A percentile compares a stretch with the other conserved stretches of the same genome.
Evolutionary conservation across 192 early-diverging fungal genomes (phyloP).

Genomic region (Backusella mclennaniae): DNA sequence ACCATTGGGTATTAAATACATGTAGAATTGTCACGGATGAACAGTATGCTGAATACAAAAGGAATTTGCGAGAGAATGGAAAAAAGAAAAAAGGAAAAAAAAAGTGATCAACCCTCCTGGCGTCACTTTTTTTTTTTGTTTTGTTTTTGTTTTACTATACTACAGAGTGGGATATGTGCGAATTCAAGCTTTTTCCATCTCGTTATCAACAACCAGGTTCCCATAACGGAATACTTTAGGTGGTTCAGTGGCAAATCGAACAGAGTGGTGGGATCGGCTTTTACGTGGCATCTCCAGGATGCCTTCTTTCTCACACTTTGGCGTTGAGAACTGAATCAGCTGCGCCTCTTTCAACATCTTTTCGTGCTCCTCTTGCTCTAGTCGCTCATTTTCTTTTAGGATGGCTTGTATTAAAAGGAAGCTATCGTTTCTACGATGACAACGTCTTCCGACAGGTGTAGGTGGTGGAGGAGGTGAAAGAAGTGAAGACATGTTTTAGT

Average conservation of each 20-base stretch:
- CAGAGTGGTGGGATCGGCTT: conserved; percentile 13
- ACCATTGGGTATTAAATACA: not conserved
- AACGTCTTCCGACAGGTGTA: not conserved
- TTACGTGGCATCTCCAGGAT: conserved; percentile 9
- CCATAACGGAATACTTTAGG: conserved; percentile 17
- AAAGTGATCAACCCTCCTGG: not conserved
- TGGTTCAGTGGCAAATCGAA: conserved; percentile 23
- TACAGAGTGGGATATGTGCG: not conserved
- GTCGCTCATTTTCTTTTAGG: not conserved
- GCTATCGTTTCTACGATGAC: conserved; percentile 10
- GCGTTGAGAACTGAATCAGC: not conserved
- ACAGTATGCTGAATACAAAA: not conserved
- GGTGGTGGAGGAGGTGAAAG: conserved; percentile 9
- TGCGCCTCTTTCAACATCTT: conserved; percentile 4
- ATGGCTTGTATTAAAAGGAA: conserved; percentile 10
- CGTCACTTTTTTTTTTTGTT: too few relatives aligned
- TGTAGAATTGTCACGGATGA: not conserved
- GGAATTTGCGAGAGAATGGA: not conserved
- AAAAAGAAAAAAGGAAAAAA: not conserved
- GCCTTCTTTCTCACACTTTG: not conserved
- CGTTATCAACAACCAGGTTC: not conserved
- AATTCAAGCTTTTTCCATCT: not conserved
- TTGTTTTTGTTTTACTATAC: not conserved
- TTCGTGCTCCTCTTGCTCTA: conserved; percentile 3
- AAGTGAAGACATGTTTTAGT: conserved; percentile 3